phyloP scores from a whole-genome alignment of 192 early-diverging fungal species.

The Haplosporangium gracile region DNA sequence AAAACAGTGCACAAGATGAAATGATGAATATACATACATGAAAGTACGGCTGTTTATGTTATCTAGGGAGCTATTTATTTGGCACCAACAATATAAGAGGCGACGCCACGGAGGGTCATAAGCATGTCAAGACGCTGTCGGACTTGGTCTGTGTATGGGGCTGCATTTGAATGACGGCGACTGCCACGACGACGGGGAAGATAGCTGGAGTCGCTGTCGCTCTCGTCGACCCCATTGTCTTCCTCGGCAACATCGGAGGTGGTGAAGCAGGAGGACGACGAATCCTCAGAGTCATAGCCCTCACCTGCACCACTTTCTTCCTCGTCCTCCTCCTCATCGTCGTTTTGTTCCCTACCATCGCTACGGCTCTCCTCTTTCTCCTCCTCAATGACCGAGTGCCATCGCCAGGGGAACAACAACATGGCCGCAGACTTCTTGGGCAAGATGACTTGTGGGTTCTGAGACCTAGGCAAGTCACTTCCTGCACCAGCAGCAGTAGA shows the following conservation, averaged over 20 bases:
- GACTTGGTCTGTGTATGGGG: constrained; percentile 8
- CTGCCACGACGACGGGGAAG: not conserved
- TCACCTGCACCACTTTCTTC: not conserved
- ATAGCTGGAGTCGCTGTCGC: constrained; percentile 1
- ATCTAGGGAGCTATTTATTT: not conserved
- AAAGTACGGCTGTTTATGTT: not conserved
- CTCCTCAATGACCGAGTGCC: constrained; percentile 37
- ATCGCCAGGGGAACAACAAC: not conserved
- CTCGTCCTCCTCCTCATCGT: not conserved
- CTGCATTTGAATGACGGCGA: not conserved
- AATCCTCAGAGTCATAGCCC: not conserved
- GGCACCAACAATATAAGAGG: constrained; percentile 8
- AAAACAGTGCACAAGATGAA: not conserved
- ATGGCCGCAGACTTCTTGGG: not conserved
- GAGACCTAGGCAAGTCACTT: not conserved
- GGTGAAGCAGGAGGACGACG: constrained; percentile 17
- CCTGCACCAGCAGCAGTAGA: not conserved
- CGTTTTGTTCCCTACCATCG: not conserved
- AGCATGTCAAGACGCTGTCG: constrained; percentile 15
- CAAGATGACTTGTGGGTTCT: constrained; percentile 17
- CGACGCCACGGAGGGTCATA: constrained; percentile 24
- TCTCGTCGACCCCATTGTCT: not conserved
- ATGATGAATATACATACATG: not conserved
- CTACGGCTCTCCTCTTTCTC: constrained; percentile 17
- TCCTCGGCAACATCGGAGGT: constrained; percentile 2